Evolutionary conservation across 2,329 filamentous ascomycete species (phyloP), one percentile per base, ranked within the genome.

Genomic region (Botrytis byssoidea): DNA sequence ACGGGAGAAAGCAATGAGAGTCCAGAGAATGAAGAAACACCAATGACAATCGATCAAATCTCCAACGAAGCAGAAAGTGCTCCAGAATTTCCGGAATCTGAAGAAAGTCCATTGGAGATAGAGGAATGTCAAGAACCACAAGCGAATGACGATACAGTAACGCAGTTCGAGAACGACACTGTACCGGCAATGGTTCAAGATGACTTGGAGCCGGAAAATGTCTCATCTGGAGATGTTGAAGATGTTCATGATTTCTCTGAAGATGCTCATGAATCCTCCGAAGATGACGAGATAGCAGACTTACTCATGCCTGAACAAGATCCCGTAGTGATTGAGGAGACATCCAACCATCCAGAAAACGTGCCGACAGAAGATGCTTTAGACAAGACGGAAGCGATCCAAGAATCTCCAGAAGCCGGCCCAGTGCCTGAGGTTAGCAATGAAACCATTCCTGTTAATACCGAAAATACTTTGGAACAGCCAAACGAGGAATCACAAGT

Each of bases 281-380:
- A 68, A 32, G 55, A 37, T 16, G 48, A 68, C 7, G 66, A 68
- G 35, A 68, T 68, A 29, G 66, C 66, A 42, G 48, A 68, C 42
- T 68, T 68, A 57, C 48, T 68, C 22, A 57, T 68, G 66, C 66
- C 66, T 42, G 66, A 68, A 57, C 66, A 68, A 32, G 66, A 68
- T 22, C 25, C n/a, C 6, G 3, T 29, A 9, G 8, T 32, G 25
- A 14, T 12, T 42, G 35, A 42, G 35, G 25, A 42, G 48, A 22
- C n/a, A 42, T 29, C 16, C 6, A 37, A 68, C 12, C 32, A 14
- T 22, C 35, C 22, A 32, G 25, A 42, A n/a, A 20, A 22, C 1
- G 10, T 10, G 32, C 9, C 48, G 4, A 32, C 1, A 57, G 35
- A 42, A 42, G 35, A 68, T 32, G 25, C 5, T 7, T 12, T n/a